Base-by-base conservation (phyloP, 495 filamentous ascomycete species). In the Penicilliopsis zonata region DNA sequence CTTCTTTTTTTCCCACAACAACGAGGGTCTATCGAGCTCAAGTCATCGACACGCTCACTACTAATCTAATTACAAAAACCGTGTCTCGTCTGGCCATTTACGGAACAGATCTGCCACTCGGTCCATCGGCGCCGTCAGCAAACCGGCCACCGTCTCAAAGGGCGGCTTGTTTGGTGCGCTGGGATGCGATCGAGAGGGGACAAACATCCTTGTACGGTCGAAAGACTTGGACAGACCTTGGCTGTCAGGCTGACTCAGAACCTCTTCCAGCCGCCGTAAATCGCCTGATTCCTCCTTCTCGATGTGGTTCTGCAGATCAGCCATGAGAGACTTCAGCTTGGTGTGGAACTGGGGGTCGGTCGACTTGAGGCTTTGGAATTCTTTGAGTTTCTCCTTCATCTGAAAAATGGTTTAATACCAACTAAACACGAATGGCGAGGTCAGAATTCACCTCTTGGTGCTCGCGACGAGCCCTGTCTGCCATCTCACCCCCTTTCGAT, bases 351-450 rank as follows among this genome's bases (percentile, higher is more conserved):
- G 45, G 3, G 49, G 27, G 41, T 65, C 51, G 0, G 24, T 30
- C 2, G 69, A 49, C 0, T 37, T 42, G 30, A 76, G 35, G 21
- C 58, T 52, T 34, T 76, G 75, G 49, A 78, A 71, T 1, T 46
- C 45, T 29, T 71, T 62, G 10, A 77, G 62, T 16, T 53, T 30
- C 13, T 72, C 56, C 38, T 76, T 78, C 28, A 75, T 57, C 71
- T 76, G 74, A 23, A 24, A 14, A 8, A 10, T 5, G 9, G 3
- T 13, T 18, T 8, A 14, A 7, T 14, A 30, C 4, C 5, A 12
- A 28, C 4, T 12, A 5, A 12, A 10, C 26, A 12, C n/a, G 26
- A 14, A 12, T 13, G 9, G n/a, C 33, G 12, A 13, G 6, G 7
- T 31, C 12, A n/a, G n/a, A 9, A 33, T 45, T 21, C 49, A 72